A percentile compares a stretch with the other conserved stretches of the same genome.
Evolutionary conservation across 2,329 filamentous ascomycete species (phyloP).

Genomic region (Botrytis deweyae): DNA sequence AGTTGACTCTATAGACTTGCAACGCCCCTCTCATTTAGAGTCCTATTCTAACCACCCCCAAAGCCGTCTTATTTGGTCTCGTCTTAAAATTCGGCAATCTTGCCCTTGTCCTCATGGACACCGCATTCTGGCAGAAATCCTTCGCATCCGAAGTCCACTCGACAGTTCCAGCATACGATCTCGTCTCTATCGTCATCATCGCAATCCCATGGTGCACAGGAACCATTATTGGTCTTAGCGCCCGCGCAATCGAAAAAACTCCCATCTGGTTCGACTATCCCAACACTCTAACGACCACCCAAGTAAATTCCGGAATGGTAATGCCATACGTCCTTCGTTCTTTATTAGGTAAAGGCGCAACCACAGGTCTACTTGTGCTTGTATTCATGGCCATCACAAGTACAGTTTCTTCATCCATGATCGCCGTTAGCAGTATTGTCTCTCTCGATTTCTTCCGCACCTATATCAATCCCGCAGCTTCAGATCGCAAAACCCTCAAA

Average conservation of each 20-base stretch:
- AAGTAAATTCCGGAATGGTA: slow-evolving; percentile 34
- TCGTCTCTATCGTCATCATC: slow-evolving; percentile 50
- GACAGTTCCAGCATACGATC: slow-evolving; percentile 44
- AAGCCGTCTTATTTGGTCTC: slow-evolving; percentile 45
- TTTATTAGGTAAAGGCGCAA: slow-evolving; percentile 36
- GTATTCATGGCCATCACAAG: slow-evolving; percentile 54
- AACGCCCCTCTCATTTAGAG: background rate
- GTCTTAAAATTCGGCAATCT: slow-evolving; percentile 49
- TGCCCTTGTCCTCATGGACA: slow-evolving; percentile 46
- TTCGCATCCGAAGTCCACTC: slow-evolving; percentile 50
- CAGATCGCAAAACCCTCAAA: slow-evolving; percentile 44
- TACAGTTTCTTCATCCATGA: slow-evolving; percentile 51
- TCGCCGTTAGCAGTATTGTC: slow-evolving; percentile 51
- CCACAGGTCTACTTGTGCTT: slow-evolving; percentile 45
- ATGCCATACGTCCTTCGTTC: slow-evolving; percentile 38
- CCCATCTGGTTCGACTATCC: slow-evolving; percentile 45
- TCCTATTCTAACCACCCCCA: background rate
- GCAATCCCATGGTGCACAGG: slow-evolving; percentile 49
- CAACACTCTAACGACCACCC: slow-evolving; percentile 29
- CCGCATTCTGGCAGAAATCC: slow-evolving; percentile 53
- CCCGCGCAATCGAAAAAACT: slow-evolving; percentile 45
- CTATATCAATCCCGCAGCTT: slow-evolving; percentile 46
- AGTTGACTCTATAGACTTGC: background rate
- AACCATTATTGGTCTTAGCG: slow-evolving; percentile 48
- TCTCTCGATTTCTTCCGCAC: slow-evolving; percentile 52